Conservation (phyloP, 768 basidiomycete genomes). For the Xerocomellus chrysenteron region DNA sequence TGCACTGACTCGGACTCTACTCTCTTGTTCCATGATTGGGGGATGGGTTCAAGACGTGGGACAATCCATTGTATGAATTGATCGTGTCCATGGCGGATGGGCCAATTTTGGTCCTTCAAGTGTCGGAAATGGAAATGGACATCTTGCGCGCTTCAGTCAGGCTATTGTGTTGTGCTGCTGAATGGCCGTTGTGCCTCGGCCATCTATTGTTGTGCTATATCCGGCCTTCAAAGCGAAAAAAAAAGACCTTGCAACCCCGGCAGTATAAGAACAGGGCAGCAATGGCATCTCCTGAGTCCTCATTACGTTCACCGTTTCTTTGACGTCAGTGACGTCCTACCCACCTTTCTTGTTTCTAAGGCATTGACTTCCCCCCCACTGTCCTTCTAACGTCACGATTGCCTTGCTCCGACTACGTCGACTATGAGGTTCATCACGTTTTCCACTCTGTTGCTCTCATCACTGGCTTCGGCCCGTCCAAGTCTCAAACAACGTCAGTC, state of each 20-base stretch:
- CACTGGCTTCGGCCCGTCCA: constrained; percentile 36
- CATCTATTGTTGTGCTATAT: constrained; percentile 17
- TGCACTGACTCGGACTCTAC: constrained; percentile 46
- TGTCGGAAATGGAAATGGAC: not conserved
- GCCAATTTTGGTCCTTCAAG: not conserved
- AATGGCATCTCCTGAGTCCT: not conserved
- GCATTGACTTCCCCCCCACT: constrained; percentile 27
- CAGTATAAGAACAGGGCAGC: constrained; percentile 18
- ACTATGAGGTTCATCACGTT: constrained; percentile 42
- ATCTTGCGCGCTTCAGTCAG: not conserved
- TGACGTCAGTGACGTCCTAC: not conserved
- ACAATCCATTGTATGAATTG: not conserved
- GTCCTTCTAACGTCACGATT: not conserved
- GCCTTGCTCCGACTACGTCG: not conserved
- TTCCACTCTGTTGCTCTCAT: constrained; percentile 29
- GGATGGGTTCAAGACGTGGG: not conserved
- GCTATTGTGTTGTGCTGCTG: not conserved
- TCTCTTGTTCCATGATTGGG: constrained; percentile 19
- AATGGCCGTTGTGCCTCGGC: constrained; percentile 5
- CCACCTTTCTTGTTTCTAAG: constrained; percentile 10
- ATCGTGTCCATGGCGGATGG: constrained; percentile 1
- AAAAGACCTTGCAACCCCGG: not conserved
- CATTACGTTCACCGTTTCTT: not conserved
- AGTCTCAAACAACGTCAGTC: constrained; percentile 31
- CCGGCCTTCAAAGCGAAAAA: not conserved